Conservation (phyloP, 108 stramenopile species). For the Ochromonas danica region DNA sequence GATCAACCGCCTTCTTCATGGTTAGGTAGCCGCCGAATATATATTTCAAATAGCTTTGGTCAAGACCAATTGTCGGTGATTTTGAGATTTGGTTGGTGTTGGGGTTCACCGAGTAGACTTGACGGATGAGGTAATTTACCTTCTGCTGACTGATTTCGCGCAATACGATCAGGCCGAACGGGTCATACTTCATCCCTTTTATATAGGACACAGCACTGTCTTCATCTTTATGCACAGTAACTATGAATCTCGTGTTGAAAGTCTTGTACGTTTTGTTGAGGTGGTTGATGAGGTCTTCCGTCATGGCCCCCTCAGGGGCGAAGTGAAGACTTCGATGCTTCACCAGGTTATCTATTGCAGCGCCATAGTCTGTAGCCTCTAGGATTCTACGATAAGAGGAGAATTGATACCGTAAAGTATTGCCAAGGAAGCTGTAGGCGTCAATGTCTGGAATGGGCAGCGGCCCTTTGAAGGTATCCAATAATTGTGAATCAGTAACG, state of each 20-base stretch:
- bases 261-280: conserved; percentile 36
- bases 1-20: conserved; percentile 55
- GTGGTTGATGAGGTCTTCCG: conserved; percentile 40
- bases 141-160: conserved; percentile 2
- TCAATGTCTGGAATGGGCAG: conserved; percentile 48
- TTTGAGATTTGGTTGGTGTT: conserved; percentile 55
- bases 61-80: conserved; percentile 53
- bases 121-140: conserved; percentile 59
- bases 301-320: conserved; percentile 21
- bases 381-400: conserved; percentile 40
- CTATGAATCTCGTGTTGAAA: conserved; percentile 37
- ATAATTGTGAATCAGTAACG: not conserved
- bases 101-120: conserved; percentile 63
- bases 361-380: conserved; percentile 47
- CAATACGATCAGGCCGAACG: conserved; percentile 60
- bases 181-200: conserved; percentile 51
- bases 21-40: conserved; percentile 61
- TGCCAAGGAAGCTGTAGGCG: conserved; percentile 40
- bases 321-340: conserved; percentile 57
- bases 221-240: conserved; percentile 46
- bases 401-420: conserved; percentile 36
- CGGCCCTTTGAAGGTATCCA: conserved; percentile 34
- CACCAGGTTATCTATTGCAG: conserved; percentile 57
- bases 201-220: conserved; percentile 49
- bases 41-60: conserved; percentile 55